phyloP scores from a whole-genome alignment of 1,284 basidiomycete species.

The Kwoniella shivajii region DNA sequence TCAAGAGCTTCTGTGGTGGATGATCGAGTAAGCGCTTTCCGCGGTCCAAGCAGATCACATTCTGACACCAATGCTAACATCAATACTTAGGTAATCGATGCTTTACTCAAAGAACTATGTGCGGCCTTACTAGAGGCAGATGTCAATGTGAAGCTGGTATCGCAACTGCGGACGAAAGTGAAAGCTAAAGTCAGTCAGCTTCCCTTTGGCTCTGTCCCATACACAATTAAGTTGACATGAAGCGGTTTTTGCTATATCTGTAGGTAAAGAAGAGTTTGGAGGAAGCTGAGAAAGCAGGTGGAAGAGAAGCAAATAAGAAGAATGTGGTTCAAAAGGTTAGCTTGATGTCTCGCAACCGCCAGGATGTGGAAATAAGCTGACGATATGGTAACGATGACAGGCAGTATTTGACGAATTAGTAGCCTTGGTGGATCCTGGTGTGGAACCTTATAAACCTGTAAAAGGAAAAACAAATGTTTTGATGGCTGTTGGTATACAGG shows the following conservation, averaged over 20 bases:
- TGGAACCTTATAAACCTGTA: constrained; percentile 92
- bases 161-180: constrained; percentile 82
- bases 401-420: constrained; percentile 97
- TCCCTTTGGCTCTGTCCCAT: too few species aligned
- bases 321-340: constrained; percentile 84
- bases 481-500: constrained; percentile 97
- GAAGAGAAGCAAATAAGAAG: constrained; percentile 80
- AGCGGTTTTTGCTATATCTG: not conserved
- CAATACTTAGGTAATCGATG: constrained; percentile 76
- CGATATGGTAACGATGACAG: constrained; percentile 56
- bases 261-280: constrained; percentile 53
- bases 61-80: constrained; percentile 8
- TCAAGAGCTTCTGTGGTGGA: constrained; percentile 82
- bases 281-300: constrained; percentile 72
- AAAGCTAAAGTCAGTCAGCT: constrained; percentile 70
- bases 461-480: constrained; percentile 94
- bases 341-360: not conserved
- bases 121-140: constrained; percentile 93
- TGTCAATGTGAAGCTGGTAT: constrained; percentile 96
- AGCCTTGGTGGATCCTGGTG: constrained; percentile 87
- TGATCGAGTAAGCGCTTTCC: constrained; percentile 67
- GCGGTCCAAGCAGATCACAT: too few species aligned
- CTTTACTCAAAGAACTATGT: constrained; percentile 91
- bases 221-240: not conserved
- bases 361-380: too few species aligned